These are phyloP conservation scores for Lindgomyces ingoldianus DNA, from an alignment of 495 filamentous ascomycete species.

Conservation along the genomic window DNA sequence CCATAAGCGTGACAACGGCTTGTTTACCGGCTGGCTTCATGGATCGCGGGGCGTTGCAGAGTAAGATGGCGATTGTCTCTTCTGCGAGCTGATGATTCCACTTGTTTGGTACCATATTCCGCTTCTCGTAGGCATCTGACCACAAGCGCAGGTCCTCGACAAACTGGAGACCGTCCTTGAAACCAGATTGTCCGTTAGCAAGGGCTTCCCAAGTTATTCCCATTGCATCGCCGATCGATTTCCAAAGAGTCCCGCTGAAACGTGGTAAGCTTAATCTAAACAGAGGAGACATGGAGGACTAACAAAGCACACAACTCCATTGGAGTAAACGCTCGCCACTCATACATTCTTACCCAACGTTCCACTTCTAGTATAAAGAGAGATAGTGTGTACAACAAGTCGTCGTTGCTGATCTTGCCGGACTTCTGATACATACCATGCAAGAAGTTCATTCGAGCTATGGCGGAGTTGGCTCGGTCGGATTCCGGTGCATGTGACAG, in stretches of 20 bases:
- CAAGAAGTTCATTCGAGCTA: constrained; percentile 68
- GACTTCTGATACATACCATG: constrained; percentile 54
- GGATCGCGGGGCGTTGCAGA: constrained; percentile 57
- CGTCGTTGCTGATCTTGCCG: constrained; percentile 62
- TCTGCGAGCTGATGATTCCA: constrained; percentile 58
- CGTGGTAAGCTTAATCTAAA: not conserved
- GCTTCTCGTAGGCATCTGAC: constrained; percentile 29
- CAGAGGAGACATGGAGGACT: not conserved
- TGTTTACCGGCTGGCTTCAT: constrained; percentile 54
- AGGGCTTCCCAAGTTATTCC: constrained; percentile 18
- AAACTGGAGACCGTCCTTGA: constrained; percentile 29
- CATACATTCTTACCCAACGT: constrained; percentile 58
- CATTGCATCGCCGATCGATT: constrained; percentile 28
- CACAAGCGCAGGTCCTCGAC: constrained; percentile 19
- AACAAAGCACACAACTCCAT: constrained; percentile 57
- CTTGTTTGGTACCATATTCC: constrained; percentile 58
- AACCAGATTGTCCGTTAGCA: not conserved
- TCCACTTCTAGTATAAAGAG: constrained; percentile 63
- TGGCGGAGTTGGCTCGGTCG: constrained; percentile 51
- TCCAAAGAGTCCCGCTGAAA: constrained; percentile 26
- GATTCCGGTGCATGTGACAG: constrained; percentile 46
- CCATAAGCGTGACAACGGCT: constrained; percentile 62
- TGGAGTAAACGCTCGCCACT: constrained; percentile 64
- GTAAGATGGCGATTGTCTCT: constrained; percentile 58
- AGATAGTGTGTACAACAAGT: constrained; percentile 68